A percentile compares a stretch with the other conserved stretches of the same genome.
Conservation (phyloP, 176 grass and related monocot genomes). For the Paspalum notatum region DNA sequence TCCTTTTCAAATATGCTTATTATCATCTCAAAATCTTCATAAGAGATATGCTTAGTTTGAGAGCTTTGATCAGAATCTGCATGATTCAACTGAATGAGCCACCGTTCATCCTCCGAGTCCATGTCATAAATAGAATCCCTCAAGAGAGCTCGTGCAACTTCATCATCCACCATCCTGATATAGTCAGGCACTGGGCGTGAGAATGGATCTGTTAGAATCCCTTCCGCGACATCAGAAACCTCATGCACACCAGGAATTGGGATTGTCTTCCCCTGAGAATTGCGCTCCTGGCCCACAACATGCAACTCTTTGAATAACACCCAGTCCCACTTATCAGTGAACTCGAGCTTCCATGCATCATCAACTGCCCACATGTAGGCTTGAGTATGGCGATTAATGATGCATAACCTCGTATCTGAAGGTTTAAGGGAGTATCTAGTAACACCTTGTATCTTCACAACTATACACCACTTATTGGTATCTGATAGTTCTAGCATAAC, state of each 20-base stretch:
- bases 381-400: slow-evolving; percentile 84
- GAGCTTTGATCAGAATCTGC: slow-evolving; percentile 41
- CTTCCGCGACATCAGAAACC: slow-evolving; percentile 53
- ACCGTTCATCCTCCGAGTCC: slow-evolving; percentile 85
- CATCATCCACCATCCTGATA: slow-evolving; percentile 70
- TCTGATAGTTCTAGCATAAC: slow-evolving; percentile 64
- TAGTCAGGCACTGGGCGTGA: slow-evolving; percentile 60
- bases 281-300: slow-evolving; percentile 67
- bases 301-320: slow-evolving; percentile 92
- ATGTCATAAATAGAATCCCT: slow-evolving; percentile 73
- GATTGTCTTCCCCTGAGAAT: slow-evolving; percentile 57
- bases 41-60: slow-evolving; percentile 39
- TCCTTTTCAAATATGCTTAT: slow-evolving; percentile 85
- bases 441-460: slow-evolving; percentile 67
- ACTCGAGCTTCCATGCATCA: slow-evolving; percentile 86
- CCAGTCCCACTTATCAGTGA: slow-evolving; percentile 85
- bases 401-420: slow-evolving; percentile 66
- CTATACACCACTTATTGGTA: slow-evolving; percentile 79
- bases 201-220: slow-evolving; percentile 51
- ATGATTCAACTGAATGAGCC: slow-evolving; percentile 56
- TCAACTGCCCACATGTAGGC: slow-evolving; percentile 84
- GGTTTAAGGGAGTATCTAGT: slow-evolving; percentile 65
- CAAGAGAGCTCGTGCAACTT: slow-evolving; percentile 61
- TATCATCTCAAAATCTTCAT: slow-evolving; percentile 74
- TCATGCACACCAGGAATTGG: slow-evolving; percentile 68